Evolutionary conservation across 2,329 filamentous ascomycete genomes (phyloP).

Genomic region (Botrytis deweyae): DNA sequence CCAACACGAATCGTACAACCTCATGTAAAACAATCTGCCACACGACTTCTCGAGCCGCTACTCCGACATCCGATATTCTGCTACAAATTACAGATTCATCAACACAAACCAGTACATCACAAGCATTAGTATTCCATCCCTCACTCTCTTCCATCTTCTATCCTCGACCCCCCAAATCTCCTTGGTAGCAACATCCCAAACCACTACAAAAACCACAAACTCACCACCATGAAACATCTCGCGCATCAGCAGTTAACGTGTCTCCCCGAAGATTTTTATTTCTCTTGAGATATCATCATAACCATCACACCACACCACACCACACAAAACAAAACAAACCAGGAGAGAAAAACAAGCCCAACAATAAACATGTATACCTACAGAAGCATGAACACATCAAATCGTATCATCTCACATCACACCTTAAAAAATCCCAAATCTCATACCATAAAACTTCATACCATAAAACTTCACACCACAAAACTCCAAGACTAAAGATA

Average conservation of each 20-base stretch:
- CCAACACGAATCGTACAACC: not conserved
- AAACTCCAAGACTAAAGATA: not conserved
- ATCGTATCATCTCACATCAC: not conserved
- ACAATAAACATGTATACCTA: not conserved
- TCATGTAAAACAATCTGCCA: not conserved
- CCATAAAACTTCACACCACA: not conserved
- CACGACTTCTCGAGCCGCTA: not conserved
- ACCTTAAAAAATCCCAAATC: not conserved
- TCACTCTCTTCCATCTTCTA: not conserved
- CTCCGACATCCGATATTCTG: not conserved
- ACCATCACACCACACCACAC: not conserved
- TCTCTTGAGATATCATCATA: too few relatives aligned
- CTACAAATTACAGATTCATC: not conserved
- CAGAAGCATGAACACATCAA: not conserved
- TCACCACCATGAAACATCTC: not conserved
- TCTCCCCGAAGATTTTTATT: not conserved
- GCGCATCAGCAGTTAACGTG: not conserved
- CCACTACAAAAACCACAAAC: not conserved
- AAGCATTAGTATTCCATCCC: not conserved
- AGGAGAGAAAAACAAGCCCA: not conserved
- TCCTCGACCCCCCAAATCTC: not conserved
- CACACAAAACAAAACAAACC: not conserved
- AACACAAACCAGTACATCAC: not conserved
- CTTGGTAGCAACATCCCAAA: not conserved
- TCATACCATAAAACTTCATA: not conserved